Evolutionary conservation across 768 basidiomycete genomes (phyloP).

Genomic region (Lyophyllum atratum): DNA sequence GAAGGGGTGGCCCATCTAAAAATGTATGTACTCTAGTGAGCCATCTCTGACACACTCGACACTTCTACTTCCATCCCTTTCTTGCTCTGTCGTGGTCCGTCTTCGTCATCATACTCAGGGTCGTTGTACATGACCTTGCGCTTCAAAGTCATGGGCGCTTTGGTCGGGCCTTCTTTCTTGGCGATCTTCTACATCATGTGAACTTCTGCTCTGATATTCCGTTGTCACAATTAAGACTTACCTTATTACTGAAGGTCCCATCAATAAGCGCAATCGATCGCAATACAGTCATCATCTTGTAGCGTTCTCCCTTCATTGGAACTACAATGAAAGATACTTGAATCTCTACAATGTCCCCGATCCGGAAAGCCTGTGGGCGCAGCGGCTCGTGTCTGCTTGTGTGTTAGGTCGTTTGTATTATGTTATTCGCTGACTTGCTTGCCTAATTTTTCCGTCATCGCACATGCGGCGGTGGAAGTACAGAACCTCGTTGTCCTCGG

Average conservation of each 20-base stretch:
- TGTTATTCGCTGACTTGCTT: background rate
- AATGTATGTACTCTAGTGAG: no score
- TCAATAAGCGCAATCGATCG: constrained; percentile 10
- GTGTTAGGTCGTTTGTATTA: background rate
- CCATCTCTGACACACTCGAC: no score
- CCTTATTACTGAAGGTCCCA: constrained; percentile 4
- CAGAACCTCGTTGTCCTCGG: constrained; percentile 11
- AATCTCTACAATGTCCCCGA: constrained; percentile 15
- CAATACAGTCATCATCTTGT: constrained; percentile 13
- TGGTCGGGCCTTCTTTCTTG: background rate
- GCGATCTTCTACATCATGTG: background rate
- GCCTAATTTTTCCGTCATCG: background rate
- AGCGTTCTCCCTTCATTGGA: constrained; percentile 6
- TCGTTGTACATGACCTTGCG: background rate
- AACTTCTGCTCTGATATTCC: background rate
- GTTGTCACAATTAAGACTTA: background rate
- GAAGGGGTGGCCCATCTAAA: no score
- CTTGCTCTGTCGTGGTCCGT: background rate
- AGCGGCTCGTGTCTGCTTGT: background rate
- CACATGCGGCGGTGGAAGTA: constrained; percentile 5
- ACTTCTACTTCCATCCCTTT: no score
- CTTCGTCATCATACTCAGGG: background rate
- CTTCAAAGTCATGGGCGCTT: background rate
- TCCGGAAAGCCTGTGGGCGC: constrained; percentile 8
- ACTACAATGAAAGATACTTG: constrained; percentile 10